phyloP scores from a whole-genome alignment of 306 rosid species.

The Herpetospermum pedunculosum region DNA sequence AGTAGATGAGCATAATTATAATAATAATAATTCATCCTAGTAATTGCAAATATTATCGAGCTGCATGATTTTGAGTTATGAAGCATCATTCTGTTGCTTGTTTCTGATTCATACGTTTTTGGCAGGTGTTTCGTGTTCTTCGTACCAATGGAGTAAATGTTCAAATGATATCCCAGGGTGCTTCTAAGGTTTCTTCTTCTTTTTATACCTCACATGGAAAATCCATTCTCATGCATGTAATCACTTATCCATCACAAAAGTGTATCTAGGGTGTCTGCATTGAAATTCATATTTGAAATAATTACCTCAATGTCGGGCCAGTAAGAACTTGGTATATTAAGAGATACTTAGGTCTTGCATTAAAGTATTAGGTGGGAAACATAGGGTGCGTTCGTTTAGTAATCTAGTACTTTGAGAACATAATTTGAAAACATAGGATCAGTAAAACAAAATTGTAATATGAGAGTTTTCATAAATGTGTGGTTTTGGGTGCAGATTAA shows the following conservation, averaged over 20 bases:
- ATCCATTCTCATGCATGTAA: not conserved
- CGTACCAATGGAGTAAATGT: constrained; percentile 73
- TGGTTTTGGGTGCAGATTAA: no score
- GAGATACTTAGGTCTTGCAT: not conserved
- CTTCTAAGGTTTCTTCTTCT: constrained; percentile 61
- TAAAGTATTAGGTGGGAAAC: not conserved
- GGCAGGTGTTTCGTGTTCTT: constrained; percentile 74
- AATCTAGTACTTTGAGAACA: no score
- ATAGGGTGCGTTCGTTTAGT: no score
- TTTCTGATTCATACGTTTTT: constrained; percentile 9
- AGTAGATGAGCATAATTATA: not conserved
- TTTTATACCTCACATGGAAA: not conserved
- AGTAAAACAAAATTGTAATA: no score
- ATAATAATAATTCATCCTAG: not conserved
- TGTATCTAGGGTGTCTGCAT: not conserved
- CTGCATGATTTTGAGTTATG: not conserved
- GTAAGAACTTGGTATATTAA: not conserved
- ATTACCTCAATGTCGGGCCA: no score
- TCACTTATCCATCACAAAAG: not conserved
- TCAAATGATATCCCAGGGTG: constrained; percentile 99
- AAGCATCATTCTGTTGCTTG: not conserved
- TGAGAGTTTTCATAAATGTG: no score
- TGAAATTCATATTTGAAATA: not conserved
- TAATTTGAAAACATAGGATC: no score
- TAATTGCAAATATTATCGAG: not conserved